Evolutionary conservation across 129 eudicot species (phyloP).

Genomic region (carrot (Daucus carota)): DNA sequence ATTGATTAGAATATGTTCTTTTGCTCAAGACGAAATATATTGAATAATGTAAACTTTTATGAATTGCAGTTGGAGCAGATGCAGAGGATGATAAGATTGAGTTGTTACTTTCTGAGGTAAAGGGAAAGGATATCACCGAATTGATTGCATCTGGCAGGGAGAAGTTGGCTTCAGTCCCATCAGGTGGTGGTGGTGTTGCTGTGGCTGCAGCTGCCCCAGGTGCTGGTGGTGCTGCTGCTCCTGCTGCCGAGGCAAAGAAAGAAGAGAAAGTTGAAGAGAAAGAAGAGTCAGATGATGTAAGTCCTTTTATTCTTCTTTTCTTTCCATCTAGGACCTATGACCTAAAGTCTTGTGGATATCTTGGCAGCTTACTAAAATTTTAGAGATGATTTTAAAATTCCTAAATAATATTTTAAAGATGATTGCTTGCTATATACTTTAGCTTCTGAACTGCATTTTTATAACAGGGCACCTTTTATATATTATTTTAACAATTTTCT

Average conservation of each 20-base stretch:
- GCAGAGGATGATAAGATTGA: slow-evolving; percentile 2
- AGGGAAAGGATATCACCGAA: slow-evolving; percentile 3
- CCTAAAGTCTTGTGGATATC: not conserved
- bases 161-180: not conserved
- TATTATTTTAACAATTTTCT: not conserved
- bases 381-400: no score
- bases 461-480: not conserved
- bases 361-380: not conserved
- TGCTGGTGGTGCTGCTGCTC: not conserved
- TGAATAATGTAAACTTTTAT: not conserved
- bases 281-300: not conserved
- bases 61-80: slow-evolving; percentile 6
- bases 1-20: not conserved
- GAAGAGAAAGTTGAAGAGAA: slow-evolving; percentile 1
- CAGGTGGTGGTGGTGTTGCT: slow-evolving; percentile 1
- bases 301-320: no score
- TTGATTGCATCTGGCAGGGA: slow-evolving; percentile 1
- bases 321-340: no score
- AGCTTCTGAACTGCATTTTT: not conserved
- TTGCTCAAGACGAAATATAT: not conserved
- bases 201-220: not conserved
- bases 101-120: slow-evolving; percentile 2
- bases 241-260: slow-evolving; percentile 4
- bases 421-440: not conserved
- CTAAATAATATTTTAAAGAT: not conserved